Evolutionary conservation across 176 grass and related monocot species (phyloP), one percentile per base, ranked within the genome.

Genomic region (Poa pratensis): DNA sequence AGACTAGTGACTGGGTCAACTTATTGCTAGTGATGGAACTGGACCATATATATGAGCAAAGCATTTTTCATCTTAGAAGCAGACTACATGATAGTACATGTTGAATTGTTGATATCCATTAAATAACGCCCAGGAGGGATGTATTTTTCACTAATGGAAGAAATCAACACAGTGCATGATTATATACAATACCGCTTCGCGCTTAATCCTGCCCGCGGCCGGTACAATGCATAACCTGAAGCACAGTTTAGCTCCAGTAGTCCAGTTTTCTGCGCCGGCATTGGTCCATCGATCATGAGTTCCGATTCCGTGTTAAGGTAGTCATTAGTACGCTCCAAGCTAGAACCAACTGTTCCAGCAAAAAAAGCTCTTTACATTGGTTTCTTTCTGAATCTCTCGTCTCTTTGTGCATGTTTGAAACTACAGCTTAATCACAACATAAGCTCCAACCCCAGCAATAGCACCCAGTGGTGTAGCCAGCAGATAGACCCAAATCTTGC

Each of bases 401-500:
- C n/a, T 34, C 5, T 42, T 5, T 23, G 39, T 0, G 20, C 20
- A 16, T 26, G 0, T 57, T 55, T 24, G 2, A 18, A 65, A 19
- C 27, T 86, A 83, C 6, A 87, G 69, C 19, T 89, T 86, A 24
- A 89, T 82, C 15, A 42, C 40, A 61, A 65, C 26, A 60, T 84
- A 92, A n/a, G 79, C 69, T 13, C 64, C 72, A 80, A 86, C 53
- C 28, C 83, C 86, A 51, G 83, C 65, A 26, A 89, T 43, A 57
- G 67, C 90, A 22, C 87, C 87, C 0, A 83, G 34, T 1, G 86
- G 78, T 0, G 58, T 37, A 12, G 86, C 86, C 12, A 92, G 34
- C 67, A 89, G 20, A 19, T 92, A 92, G 7, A 92, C 48, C 90
- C 83, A 89, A 28, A 89, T 79, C 15, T 84, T 34, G 3, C 26